Conservation (phyloP, 371 early-diverging fungal species). For the Mortierella sp. region DNA sequence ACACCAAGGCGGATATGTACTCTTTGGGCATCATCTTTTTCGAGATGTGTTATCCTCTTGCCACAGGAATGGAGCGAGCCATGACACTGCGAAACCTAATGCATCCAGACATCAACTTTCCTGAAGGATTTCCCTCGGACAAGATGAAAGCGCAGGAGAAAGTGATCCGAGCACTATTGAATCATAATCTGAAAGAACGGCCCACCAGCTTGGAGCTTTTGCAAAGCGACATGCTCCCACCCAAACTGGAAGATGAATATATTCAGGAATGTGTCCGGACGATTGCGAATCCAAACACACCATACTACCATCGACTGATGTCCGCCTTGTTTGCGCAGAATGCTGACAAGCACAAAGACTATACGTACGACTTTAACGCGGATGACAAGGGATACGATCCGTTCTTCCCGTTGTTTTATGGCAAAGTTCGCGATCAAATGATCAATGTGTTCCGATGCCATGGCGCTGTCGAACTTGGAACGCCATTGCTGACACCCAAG, state of each 20-base stretch:
- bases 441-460: slow-evolving; percentile 86
- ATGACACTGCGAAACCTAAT: slow-evolving; percentile 65
- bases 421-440: slow-evolving; percentile 79
- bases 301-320: slow-evolving; percentile 87
- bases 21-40: slow-evolving; percentile 79
- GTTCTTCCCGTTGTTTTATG: slow-evolving; percentile 72
- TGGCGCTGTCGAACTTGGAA: slow-evolving; percentile 85
- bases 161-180: slow-evolving; percentile 79
- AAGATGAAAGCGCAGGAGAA: slow-evolving; percentile 69
- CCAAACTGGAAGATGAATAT: slow-evolving; percentile 92
- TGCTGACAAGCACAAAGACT: slow-evolving; percentile 87
- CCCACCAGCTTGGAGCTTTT: slow-evolving; percentile 88
- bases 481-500: slow-evolving; percentile 90
- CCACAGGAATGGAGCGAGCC: slow-evolving; percentile 83
- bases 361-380: slow-evolving; percentile 88
- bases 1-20: slow-evolving; percentile 84
- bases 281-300: slow-evolving; percentile 89
- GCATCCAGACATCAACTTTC: slow-evolving; percentile 75
- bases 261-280: slow-evolving; percentile 91
- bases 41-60: slow-evolving; percentile 78
- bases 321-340: slow-evolving; percentile 82
- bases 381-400: slow-evolving; percentile 65
- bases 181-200: slow-evolving; percentile 83
- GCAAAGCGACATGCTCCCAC: slow-evolving; percentile 81
- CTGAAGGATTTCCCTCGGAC: slow-evolving; percentile 75